phyloP scores from a whole-genome alignment of 73 alveolate species.

The Paramecium sexaurelia region DNA sequence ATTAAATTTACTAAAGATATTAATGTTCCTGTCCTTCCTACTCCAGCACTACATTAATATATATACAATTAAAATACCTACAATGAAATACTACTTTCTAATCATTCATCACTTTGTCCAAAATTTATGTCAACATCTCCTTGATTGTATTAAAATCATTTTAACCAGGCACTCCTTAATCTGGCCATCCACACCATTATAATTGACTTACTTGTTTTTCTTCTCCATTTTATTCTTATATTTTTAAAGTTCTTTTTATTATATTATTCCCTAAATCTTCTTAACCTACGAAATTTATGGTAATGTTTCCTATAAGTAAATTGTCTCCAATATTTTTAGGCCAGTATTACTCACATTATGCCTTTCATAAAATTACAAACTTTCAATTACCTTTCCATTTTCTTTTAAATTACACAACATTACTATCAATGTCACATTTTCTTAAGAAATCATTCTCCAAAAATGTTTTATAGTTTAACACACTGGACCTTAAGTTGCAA shows the following conservation, averaged over 20 bases:
- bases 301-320: slow-evolving; percentile 54
- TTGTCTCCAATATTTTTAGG: slow-evolving; percentile 73
- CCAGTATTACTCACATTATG: slow-evolving; percentile 92
- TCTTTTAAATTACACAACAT: slow-evolving; percentile 90
- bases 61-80: slow-evolving; percentile 16
- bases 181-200: slow-evolving; percentile 92
- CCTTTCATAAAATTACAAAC: neutral
- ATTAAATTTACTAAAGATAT: slow-evolving; percentile 74
- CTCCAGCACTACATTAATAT: slow-evolving; percentile 84
- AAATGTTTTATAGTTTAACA: slow-evolving; percentile 82
- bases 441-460: slow-evolving; percentile 94
- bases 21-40: slow-evolving; percentile 98
- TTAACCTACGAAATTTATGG: slow-evolving; percentile 68
- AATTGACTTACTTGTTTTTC: slow-evolving; percentile 76
- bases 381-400: slow-evolving; percentile 73
- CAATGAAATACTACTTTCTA: slow-evolving; percentile 92
- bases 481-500: slow-evolving; percentile 96
- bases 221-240: slow-evolving; percentile 64
- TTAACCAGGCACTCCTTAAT: slow-evolving; percentile 89
- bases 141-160: slow-evolving; percentile 58
- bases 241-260: slow-evolving; percentile 72
- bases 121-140: slow-evolving; percentile 46
- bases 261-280: slow-evolving; percentile 76
- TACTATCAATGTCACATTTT: slow-evolving; percentile 79
- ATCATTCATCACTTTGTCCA: neutral